Base-by-base conservation (phyloP, 768 basidiomycete genomes). In the Leucosporidium yakuticum region DNA sequence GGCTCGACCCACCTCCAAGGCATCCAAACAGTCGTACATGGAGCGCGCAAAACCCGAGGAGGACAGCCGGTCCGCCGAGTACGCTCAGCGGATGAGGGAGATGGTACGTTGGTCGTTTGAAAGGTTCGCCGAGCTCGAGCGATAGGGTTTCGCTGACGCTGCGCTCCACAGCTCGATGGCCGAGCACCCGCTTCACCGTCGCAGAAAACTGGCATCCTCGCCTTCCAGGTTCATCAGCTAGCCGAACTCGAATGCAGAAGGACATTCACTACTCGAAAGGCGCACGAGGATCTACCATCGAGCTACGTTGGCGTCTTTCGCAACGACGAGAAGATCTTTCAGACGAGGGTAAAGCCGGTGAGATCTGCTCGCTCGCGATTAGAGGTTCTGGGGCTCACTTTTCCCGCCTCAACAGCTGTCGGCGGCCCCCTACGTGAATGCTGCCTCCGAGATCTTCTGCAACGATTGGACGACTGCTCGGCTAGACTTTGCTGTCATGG, bases 171-270 rank as follows among this genome's bases (percentile, higher is more conserved):
- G 57, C 34, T 63, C 25, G 44, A 63, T 27, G 60, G 53, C 32
- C 53, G 61, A 39, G 34, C 62, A 2, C 54, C 61, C 20, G 54
- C 70, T 1, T 32, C 60, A 0, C 49, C 29, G 29, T 50, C 56
- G 25, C 67, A 72, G 56, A 61, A 31, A 2, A 63, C 60, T 23
- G 70, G 70, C 17, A 66, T 72, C 54, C 57, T 72, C 29, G 61
- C 67, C 11, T 62, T 66, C 50, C 63, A 69, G 55, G 32, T 72
- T 20, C 70, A 72, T 50, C 67, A 68, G 36, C 58, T 72, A 36
- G 59, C 63, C 5, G 64, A 63, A 19, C 47, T 72, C 21, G 56
- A 59, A n/a, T 59, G 68, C 29, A 51, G 21, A 39, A 34, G 9
- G 31, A 55, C 25, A 54, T 54, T 32, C 15, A 17, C 25, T 7